Base-by-base conservation (phyloP, 331 rosid species). In the Rhamnella rubrinervis region DNA sequence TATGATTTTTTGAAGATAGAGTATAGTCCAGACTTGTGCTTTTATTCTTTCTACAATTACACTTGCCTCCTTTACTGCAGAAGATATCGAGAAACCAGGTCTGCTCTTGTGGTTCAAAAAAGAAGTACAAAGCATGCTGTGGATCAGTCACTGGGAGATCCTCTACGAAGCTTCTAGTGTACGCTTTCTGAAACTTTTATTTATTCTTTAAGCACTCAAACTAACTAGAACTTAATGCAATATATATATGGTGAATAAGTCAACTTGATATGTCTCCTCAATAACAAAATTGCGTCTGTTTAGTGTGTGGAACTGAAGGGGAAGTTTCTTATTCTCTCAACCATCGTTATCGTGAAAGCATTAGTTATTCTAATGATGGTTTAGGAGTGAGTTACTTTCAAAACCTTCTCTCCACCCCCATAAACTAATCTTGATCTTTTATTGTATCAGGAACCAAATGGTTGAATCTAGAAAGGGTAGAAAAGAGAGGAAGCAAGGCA, bases 101-200 rank as follows among this genome's bases (percentile, higher is more conserved):
- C 74, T 90, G 97, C 78, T 86, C 92, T 0, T 90, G 97, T 68
- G 95, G 90, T 65, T 88, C 97, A 28, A 83, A 80, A 80, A 90
- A 88, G 87, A 88, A 90, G 78, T 77, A 88, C 76, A 88, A 90
- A 77, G 81, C 89, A 75, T 90, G 97, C 56, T 90, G 95, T 66
- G 97, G 95, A 79, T 66, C 88, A 40, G 71, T 78, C 53, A 52
- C 55, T 41, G 90, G 85, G 50, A 88, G 70, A 71, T 79, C 88
- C 38, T 64, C 85, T 66, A 65, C 89, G 15, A 86, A 80, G 79
- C 49, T 76, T 63, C 50, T 72, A 60, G 73, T 76, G 97, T 90
- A 86, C 50, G 92, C 70, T 67, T 77, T 73, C 65, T 55, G 18
- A 8, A 65, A 64, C 63, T 59, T 47, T 56, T 59, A 51, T 50